Conservation (phyloP, 2,329 filamentous ascomycete genomes). For the Pseudogymnoascus sp. region DNA sequence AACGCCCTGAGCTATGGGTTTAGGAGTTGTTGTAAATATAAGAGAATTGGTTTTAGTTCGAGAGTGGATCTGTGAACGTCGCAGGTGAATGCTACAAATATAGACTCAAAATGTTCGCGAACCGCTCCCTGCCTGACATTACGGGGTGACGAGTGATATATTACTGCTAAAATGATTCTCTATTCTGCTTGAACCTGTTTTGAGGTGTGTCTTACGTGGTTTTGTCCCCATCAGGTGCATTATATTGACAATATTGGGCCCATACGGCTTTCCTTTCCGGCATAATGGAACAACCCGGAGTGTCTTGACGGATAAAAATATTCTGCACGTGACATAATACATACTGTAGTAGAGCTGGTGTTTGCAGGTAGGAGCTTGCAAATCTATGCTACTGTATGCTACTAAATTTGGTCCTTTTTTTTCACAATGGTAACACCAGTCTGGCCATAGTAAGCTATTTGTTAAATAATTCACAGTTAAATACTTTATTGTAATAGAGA, state of each 20-base stretch:
- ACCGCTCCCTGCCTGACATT: neutral
- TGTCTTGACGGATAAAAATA: neutral
- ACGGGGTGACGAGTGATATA: neutral
- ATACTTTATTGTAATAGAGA: neutral
- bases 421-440: neutral
- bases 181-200: neutral
- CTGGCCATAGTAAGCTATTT: neutral
- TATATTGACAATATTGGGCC: neutral
- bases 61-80: constrained; percentile 1
- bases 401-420: neutral
- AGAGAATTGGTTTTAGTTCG: constrained; percentile 2
- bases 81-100: constrained; percentile 4
- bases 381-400: neutral
- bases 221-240: neutral
- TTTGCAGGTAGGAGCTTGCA: neutral
- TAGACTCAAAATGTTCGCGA: constrained; percentile 1
- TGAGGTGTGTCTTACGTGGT: neutral
- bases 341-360: neutral
- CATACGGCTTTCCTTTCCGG: neutral
- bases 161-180: neutral
- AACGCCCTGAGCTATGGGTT: constrained; percentile 5
- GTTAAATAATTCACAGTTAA: neutral
- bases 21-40: constrained; percentile 10
- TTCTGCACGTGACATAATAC: neutral
- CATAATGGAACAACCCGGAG: neutral